phyloP scores from a whole-genome alignment of 2,329 filamentous ascomycete species.

The Fusarium sp. region DNA sequence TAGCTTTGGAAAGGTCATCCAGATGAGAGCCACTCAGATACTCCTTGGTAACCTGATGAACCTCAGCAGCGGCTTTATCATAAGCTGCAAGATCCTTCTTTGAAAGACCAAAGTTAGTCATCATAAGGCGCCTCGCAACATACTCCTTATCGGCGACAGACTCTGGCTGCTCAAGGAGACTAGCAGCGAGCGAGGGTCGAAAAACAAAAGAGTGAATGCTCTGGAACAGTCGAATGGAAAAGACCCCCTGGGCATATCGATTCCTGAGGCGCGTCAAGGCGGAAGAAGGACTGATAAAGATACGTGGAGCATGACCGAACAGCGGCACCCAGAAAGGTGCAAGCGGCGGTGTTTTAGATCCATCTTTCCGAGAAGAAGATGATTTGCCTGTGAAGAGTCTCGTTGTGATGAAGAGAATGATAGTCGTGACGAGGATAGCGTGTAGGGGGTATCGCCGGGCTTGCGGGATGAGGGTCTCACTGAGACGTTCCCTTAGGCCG shows the following conservation, averaged over 20 bases:
- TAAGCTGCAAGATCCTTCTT: slow-evolving; percentile 51
- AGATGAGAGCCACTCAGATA: slow-evolving; percentile 48
- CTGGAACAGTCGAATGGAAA: slow-evolving; percentile 53
- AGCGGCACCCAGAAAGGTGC: slow-evolving; percentile 55
- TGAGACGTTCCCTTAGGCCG: slow-evolving; percentile 23
- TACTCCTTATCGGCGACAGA: slow-evolving; percentile 47
- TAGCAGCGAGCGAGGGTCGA: slow-evolving; percentile 49
- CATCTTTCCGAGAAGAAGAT: slow-evolving; percentile 56
- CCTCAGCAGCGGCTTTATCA: slow-evolving; percentile 47
- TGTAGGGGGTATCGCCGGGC: slow-evolving; percentile 44
- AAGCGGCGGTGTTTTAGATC: slow-evolving; percentile 42
- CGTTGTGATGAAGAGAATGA: slow-evolving; percentile 48
- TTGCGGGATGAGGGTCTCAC: slow-evolving; percentile 37
- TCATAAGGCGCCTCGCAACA: slow-evolving; percentile 47
- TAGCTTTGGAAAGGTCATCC: slow-evolving; percentile 37
- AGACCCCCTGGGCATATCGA: slow-evolving; percentile 53
- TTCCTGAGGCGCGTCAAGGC: slow-evolving; percentile 52
- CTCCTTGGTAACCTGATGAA: slow-evolving; percentile 47
- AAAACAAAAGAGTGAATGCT: slow-evolving; percentile 53
- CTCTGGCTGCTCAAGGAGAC: slow-evolving; percentile 50
- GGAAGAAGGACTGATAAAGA: slow-evolving; percentile 48
- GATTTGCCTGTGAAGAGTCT: slow-evolving; percentile 41
- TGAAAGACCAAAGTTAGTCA: slow-evolving; percentile 52
- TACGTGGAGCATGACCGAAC: slow-evolving; percentile 54
- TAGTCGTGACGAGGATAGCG: slow-evolving; percentile 43